Evolutionary conservation across 768 basidiomycete species (phyloP).

Genomic region (Chlorophyllum brunneum): DNA sequence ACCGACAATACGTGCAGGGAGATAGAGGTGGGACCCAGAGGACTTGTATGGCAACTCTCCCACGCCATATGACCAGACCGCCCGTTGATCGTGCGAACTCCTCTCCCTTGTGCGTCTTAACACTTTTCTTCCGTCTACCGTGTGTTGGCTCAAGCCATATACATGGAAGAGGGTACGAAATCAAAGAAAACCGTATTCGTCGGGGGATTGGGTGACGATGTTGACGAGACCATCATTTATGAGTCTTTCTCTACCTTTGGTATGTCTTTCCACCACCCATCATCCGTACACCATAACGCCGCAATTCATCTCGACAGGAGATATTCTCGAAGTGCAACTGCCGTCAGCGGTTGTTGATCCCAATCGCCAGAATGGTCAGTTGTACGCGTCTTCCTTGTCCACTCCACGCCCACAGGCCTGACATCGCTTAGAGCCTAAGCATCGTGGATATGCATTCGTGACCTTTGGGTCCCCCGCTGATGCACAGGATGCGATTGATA

Average conservation of each 20-base stretch:
- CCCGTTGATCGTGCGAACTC: constrained; percentile 39
- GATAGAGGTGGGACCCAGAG: constrained; percentile 10
- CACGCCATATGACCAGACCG: constrained; percentile 5
- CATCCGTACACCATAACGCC: not conserved
- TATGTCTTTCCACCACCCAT: constrained; percentile 28
- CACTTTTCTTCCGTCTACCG: constrained; percentile 4
- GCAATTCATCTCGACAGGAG: constrained; percentile 48
- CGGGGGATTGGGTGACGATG: constrained; percentile 79
- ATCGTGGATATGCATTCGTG: constrained; percentile 92
- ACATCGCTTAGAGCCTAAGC: constrained; percentile 57
- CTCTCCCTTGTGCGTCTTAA: constrained; percentile 27
- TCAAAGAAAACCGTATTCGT: constrained; percentile 85
- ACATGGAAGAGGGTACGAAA: constrained; percentile 81
- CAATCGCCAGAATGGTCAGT: constrained; percentile 41
- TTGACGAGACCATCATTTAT: constrained; percentile 74
- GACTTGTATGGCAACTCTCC: constrained; percentile 8
- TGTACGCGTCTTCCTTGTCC: not conserved
- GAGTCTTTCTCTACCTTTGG: constrained; percentile 88
- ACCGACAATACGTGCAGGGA: constrained; percentile 8
- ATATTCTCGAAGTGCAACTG: constrained; percentile 88
- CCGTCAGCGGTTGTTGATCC: constrained; percentile 77
- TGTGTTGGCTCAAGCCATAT: constrained; percentile 2
- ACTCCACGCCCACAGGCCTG: not conserved
- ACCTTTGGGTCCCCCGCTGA: constrained; percentile 78
- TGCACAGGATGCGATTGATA: constrained; percentile 96